Evolutionary conservation across 495 filamentous ascomycete species (phyloP), one percentile per base, ranked within the genome.

Genomic region (Lineolata rhizophorae): DNA sequence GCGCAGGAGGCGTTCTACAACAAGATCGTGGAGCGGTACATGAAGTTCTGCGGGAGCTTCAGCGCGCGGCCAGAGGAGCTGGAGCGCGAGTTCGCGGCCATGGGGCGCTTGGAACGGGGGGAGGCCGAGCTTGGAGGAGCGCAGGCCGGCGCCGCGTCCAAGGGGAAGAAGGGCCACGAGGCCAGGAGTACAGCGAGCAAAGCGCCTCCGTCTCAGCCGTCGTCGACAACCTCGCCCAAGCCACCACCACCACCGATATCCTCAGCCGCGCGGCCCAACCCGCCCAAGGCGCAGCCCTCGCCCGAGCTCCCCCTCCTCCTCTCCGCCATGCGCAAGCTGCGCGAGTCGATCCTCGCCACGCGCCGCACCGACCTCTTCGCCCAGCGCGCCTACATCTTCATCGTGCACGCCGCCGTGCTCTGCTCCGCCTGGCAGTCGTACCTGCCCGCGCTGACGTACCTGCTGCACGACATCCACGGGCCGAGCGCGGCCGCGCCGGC

Each of bases 271-370:
- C 30, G 29, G 20, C 20, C 12, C 5, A 18, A 25, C 35, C 37
- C 0, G 20, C 5, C 6, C 16, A 12, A 10, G 3, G 6, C 8
- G 9, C 8, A 9, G 6, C 47, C 59, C 28, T 52, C 61, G 22
- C 45, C 44, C 30, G 70, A 75, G 39, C 55, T 76, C 31, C 62
- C 66, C 19, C 61, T 55, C 9, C 57, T 78, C 35, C 53, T 74
- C 34, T 62, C 70, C 38, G 76, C 83, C 20, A 77, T 95, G 52
- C 72, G 87, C 34, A 95, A 93, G 50, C 64, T 97, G 24, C 70
- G 87, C 27, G 87, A 97, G 57, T 81, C 70, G 27, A 67, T 94
- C 31, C 68, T 85, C 0, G 73, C 80, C 20, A 69, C 71, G 13
- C 56, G 62, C 21, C 72, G 80, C 18, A 46, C 51, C 29, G 78